Evolutionary conservation across 1,284 basidiomycete genomes (phyloP).

Genomic region (Leccinum pachyderme): DNA sequence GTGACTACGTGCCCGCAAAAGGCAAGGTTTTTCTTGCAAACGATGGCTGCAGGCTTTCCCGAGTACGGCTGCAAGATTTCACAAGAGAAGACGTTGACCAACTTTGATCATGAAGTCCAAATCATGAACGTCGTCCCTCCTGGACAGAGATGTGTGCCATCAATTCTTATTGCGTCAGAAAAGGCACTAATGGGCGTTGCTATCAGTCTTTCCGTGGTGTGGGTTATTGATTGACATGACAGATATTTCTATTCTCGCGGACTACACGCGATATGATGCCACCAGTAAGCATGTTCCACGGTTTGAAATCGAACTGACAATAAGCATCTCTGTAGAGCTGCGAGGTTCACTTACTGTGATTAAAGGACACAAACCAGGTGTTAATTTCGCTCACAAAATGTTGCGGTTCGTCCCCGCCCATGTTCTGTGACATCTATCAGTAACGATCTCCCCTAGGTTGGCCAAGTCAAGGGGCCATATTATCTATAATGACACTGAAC

Average conservation of each 20-base stretch:
- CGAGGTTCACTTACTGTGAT: conserved; percentile 65
- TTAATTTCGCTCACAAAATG: conserved; percentile 65
- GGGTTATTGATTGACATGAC: conserved; percentile 76
- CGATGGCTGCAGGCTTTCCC: conserved; percentile 85
- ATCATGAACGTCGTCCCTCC: conserved; percentile 53
- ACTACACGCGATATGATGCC: conserved; percentile 65
- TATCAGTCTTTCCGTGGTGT: conserved; percentile 82
- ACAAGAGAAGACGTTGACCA: conserved; percentile 84
- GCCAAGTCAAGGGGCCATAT: conserved; percentile 69
- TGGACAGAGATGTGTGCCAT: conserved; percentile 43
- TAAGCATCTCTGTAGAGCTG: conserved; percentile 43
- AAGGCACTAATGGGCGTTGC: neutral
- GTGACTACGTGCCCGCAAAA: conserved; percentile 68
- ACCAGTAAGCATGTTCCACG: conserved; percentile 45
- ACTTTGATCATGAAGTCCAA: conserved; percentile 70
- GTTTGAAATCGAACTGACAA: neutral
- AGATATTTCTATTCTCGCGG: conserved; percentile 72
- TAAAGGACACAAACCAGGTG: conserved; percentile 55
- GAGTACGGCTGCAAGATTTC: conserved; percentile 94
- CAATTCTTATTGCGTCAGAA: neutral
- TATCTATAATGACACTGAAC: conserved; percentile 72
- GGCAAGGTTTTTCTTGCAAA: conserved; percentile 71
- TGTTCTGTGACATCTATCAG: neutral
- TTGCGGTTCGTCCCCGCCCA: conserved; percentile 49
- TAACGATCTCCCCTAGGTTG: conserved; percentile 41